Conservation (phyloP, 352 stramenopile species). For the Blastocystis hominis region DNA sequence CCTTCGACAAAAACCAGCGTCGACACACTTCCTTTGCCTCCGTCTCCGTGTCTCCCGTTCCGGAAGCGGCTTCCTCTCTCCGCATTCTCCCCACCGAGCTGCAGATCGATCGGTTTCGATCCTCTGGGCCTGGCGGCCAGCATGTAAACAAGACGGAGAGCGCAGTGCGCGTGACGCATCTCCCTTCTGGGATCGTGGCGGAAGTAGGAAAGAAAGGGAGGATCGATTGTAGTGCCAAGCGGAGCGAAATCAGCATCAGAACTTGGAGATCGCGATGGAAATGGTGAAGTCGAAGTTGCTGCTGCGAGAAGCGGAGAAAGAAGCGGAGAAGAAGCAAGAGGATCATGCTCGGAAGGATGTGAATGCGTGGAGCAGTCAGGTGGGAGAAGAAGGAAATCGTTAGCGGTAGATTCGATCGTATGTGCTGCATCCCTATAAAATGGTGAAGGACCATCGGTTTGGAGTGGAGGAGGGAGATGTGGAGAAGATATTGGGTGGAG, state of each 20-base stretch:
- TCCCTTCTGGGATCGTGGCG: constrained; percentile 84
- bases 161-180: constrained; percentile 86
- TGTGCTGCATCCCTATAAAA: constrained; percentile 21
- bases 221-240: not conserved
- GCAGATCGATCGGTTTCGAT: constrained; percentile 86
- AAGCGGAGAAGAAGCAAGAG: not conserved
- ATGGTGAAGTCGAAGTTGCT: not conserved
- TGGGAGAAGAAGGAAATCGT: too few relatives aligned
- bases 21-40: constrained; percentile 60
- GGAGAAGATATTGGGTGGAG: not conserved
- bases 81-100: constrained; percentile 83
- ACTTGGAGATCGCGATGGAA: constrained; percentile 88
- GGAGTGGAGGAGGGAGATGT: not conserved
- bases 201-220: not conserved
- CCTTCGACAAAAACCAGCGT: constrained; percentile 58
- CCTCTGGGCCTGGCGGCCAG: constrained; percentile 86
- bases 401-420: constrained; percentile 3
- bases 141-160: constrained; percentile 99
- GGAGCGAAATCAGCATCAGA: constrained; percentile 76
- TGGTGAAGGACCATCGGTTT: constrained; percentile 44
- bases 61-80: constrained; percentile 64
- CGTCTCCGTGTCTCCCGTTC: constrained; percentile 56
- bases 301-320: not conserved
- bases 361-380: constrained; percentile 25
- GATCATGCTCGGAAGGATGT: not conserved